Evolutionary conservation across 2,329 filamentous ascomycete species (phyloP), one percentile per base, ranked within the genome.

Genomic region (Dothidotthia symphoricarpi): DNA sequence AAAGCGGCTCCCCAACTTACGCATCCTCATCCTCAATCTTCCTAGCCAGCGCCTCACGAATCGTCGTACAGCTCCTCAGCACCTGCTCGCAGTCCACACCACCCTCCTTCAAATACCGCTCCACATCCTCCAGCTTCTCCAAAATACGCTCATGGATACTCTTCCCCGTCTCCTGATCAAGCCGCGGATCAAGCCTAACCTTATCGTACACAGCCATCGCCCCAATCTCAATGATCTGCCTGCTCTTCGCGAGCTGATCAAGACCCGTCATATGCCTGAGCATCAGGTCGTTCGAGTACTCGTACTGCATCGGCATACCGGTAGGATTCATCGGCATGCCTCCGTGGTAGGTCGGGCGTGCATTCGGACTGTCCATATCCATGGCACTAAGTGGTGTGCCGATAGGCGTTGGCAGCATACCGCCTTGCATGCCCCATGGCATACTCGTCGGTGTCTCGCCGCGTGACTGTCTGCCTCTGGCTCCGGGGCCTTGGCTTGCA

Each of bases 221-320:
- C 7, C 62, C 62, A 11, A 65, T 51, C 30, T 65, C 53, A 25
- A 65, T 59, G 16, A 65, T 44, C 11, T 45, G 46, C 6, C 34
- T 31, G 32, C 61, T 63, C 12, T 45, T 34, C 11, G 33, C 34
- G 4, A 50, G 32, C 28, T 59, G 49, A 2, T 47, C 41, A 5
- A 40, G 35, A 6, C 33, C 35, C 9, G 31, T 43, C 56, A 65
- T 64, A n/a, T 51, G 50, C n/a, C 38, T 38, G 10, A 61, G 35
- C 1, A 38, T 11, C 3, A 45, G 34, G 3, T 39, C 32, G 4
- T 28, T 14, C 11, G 19, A 24, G 8, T 25, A 16, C 9, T 9
- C 9, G 19, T 9, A 5, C 19, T 22, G 19, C 19, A 22, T 22
- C 5, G 19, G 19, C 19, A 22, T 9, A 9, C 5, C 9, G 19